Conservation (phyloP, 768 basidiomycete species). For the Leucosporidium creatinivorum region DNA sequence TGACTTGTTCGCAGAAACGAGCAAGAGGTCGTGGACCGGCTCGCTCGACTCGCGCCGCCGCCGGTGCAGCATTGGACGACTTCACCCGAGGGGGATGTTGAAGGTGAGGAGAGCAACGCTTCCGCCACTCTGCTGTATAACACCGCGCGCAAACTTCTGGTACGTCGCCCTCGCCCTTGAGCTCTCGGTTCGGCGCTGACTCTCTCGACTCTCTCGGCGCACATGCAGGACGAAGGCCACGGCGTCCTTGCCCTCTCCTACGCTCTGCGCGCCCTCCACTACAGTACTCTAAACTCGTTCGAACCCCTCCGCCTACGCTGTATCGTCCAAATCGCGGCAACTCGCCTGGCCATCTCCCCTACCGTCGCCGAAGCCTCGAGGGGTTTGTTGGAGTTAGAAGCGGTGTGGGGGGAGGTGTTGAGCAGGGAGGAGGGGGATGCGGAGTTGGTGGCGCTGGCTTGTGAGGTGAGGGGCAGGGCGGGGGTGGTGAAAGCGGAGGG, state of each 20-base stretch:
- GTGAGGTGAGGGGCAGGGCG: constrained; percentile 4
- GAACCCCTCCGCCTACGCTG: background rate
- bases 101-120: background rate
- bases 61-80: background rate
- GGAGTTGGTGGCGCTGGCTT: background rate
- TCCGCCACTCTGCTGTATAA: background rate
- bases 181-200: too few species aligned
- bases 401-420: constrained; percentile 2
- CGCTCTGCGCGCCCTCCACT: background rate
- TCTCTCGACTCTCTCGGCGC: background rate
- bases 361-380: background rate
- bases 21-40: background rate
- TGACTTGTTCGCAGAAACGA: background rate
- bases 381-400: constrained; percentile 2
- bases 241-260: background rate
- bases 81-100: background rate
- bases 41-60: background rate
- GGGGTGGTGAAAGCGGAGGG: background rate
- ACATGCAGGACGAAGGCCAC: background rate
- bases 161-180: background rate
- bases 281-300: background rate
- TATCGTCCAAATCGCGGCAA: background rate
- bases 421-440: background rate
- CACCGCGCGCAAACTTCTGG: background rate
- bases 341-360: background rate